phyloP scores from a whole-genome alignment of 805 yeast species.

The Kluyveromyces starmeri region DNA sequence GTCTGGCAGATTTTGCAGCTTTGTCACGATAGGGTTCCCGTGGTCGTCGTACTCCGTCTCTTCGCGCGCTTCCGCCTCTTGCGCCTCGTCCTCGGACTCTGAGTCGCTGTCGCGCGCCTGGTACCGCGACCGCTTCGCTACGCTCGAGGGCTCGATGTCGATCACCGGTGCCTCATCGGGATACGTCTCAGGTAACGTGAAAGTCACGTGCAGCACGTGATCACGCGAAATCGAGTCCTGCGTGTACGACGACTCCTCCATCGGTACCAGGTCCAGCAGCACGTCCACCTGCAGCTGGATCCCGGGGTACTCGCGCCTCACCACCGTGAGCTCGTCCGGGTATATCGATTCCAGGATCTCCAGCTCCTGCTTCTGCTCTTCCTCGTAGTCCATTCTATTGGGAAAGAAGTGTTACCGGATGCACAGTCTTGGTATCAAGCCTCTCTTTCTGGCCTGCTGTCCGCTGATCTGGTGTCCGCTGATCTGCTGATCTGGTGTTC shows the following conservation, averaged over 20 bases:
- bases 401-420: too few species aligned
- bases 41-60: slow-evolving; percentile 36
- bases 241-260: slow-evolving; percentile 9
- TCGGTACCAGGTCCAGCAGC: slow-evolving; percentile 48
- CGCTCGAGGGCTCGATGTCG: slow-evolving; percentile 31
- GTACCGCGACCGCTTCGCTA: slow-evolving; percentile 21
- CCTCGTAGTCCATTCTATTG: slow-evolving; percentile 59
- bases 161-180: slow-evolving; percentile 74
- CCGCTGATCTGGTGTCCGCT: too few species aligned
- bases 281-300: slow-evolving; percentile 35
- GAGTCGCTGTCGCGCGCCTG: slow-evolving; percentile 20
- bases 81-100: slow-evolving; percentile 31
- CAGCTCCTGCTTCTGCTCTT: slow-evolving; percentile 83
- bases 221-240: slow-evolving; percentile 39
- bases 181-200: slow-evolving; percentile 66
- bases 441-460: too few species aligned
- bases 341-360: slow-evolving; percentile 86
- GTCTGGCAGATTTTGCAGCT: slow-evolving; percentile 48
- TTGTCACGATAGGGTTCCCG: slow-evolving; percentile 38
- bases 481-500: too few species aligned
- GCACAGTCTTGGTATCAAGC: too few species aligned
- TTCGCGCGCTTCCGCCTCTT: slow-evolving; percentile 29
- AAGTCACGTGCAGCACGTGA: slow-evolving; percentile 49
- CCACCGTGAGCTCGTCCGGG: slow-evolving; percentile 66
- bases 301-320: slow-evolving; percentile 42